phyloP scores from a whole-genome alignment of 2,329 filamentous ascomycete genomes.

The Fusarium sp. region DNA sequence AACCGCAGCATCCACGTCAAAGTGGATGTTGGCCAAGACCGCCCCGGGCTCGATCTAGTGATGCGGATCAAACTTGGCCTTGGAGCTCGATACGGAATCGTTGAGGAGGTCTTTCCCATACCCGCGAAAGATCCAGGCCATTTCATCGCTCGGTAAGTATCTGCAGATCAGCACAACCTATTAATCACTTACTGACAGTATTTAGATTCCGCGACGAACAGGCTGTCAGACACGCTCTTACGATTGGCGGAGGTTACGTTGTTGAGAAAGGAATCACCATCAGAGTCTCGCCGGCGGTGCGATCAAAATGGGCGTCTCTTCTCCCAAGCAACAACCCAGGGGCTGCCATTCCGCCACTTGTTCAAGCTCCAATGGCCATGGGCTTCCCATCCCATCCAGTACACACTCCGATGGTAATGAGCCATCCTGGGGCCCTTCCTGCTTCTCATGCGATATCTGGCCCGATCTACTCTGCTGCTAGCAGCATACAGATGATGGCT shows the following conservation, averaged over 20 bases:
- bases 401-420: slow-evolving; percentile 1
- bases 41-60: slow-evolving; percentile 38
- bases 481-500: slow-evolving; percentile 7
- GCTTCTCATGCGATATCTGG: slow-evolving; percentile 11
- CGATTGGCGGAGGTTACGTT: slow-evolving; percentile 37
- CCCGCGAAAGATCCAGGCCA: slow-evolving; percentile 15
- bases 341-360: neutral
- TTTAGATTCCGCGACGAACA: slow-evolving; percentile 45
- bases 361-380: neutral
- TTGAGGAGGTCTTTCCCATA: slow-evolving; percentile 46
- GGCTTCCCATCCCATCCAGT: slow-evolving; percentile 19
- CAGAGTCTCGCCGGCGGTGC: slow-evolving; percentile 42
- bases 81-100: slow-evolving; percentile 43
- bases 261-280: slow-evolving; percentile 45
- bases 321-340: slow-evolving; percentile 6
- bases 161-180: neutral
- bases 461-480: slow-evolving; percentile 18
- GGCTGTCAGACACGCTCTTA: slow-evolving; percentile 45
- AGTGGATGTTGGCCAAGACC: slow-evolving; percentile 13
- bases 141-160: slow-evolving; percentile 48
- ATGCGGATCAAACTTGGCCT: slow-evolving; percentile 48
- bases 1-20: slow-evolving; percentile 50
- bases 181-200: neutral
- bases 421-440: neutral
- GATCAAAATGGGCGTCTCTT: slow-evolving; percentile 49